Conservation (phyloP, 2,329 filamentous ascomycete species). For the Pseudohalonectria lignicola region DNA sequence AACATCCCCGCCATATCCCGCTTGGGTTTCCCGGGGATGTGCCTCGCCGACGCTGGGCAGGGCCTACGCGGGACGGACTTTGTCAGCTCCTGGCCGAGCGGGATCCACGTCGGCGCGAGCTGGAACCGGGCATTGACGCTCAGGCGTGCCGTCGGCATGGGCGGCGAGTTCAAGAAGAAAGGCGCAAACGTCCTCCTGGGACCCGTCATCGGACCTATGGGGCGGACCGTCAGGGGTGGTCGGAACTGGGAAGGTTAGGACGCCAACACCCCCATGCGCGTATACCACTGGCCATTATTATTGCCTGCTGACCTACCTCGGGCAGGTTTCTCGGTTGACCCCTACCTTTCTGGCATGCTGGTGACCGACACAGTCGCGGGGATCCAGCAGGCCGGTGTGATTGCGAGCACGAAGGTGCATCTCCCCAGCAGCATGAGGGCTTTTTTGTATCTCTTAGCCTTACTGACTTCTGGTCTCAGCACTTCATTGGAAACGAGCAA, state of each 20-base stretch:
- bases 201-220: constrained; percentile 59
- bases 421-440: too few relatives aligned
- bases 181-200: constrained; percentile 71
- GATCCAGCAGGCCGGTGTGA: constrained; percentile 62
- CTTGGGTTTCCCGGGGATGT: constrained; percentile 31
- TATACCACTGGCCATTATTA: too few relatives aligned
- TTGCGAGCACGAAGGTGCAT: constrained; percentile 52
- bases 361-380: constrained; percentile 48
- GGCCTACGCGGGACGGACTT: constrained; percentile 30
- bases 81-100: constrained; percentile 29
- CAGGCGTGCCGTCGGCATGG: constrained; percentile 62
- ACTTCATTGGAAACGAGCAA: constrained; percentile 47
- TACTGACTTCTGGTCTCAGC: too few relatives aligned
- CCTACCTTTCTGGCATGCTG: constrained; percentile 44
- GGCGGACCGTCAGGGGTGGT: constrained; percentile 48
- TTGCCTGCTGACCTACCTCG: too few relatives aligned
- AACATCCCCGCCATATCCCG: constrained; percentile 25
- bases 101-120: constrained; percentile 28
- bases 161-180: constrained; percentile 63
- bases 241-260: constrained; percentile 46
- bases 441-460: too few relatives aligned
- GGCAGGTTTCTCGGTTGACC: constrained; percentile 36
- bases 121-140: constrained; percentile 67
- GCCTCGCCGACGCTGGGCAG: constrained; percentile 31
- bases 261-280: constrained; percentile 20